Evolutionary conservation across 75 land plant genomes (phyloP).

Genomic region (Pinus tabuliformis): DNA sequence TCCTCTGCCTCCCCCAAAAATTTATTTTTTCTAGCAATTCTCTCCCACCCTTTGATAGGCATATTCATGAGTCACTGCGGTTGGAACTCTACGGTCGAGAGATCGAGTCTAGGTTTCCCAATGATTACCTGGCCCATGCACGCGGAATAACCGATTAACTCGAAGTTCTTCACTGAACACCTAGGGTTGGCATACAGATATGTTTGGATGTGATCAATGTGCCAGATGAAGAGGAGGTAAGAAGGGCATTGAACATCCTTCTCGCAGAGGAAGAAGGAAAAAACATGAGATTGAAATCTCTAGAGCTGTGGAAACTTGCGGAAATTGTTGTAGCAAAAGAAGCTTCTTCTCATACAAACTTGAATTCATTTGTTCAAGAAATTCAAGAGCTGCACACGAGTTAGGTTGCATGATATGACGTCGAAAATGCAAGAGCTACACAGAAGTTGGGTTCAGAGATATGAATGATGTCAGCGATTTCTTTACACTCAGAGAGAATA

Average conservation of each 20-base stretch:
- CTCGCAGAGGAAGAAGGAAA: not conserved
- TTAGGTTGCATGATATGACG: too few species aligned
- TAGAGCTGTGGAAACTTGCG: not conserved
- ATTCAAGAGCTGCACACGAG: not conserved
- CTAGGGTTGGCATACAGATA: not conserved
- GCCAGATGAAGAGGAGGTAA: not conserved
- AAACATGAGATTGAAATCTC: not conserved
- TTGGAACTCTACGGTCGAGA: constrained; percentile 13
- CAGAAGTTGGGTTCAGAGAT: too few species aligned
- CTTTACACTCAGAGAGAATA: too few species aligned
- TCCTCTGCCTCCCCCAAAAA: too few species aligned
- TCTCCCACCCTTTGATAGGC: constrained; percentile 4
- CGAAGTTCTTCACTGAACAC: not conserved
- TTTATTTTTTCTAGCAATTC: too few species aligned
- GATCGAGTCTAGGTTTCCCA: constrained; percentile 6
- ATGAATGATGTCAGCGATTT: too few species aligned
- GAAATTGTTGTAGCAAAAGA: not conserved
- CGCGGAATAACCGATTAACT: constrained; percentile 2
- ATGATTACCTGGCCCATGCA: constrained; percentile 12
- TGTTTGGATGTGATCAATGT: not conserved
- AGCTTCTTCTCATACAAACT: not conserved
- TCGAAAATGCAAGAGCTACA: too few species aligned
- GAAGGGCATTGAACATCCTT: not conserved
- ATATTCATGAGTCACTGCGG: constrained; percentile 11
- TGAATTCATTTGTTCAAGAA: not conserved